Percentiles rank a stretch among this genome's conserved stretches.
Conservation (phyloP, 225 moss, liverwort and hornwort genomes). For the Rhytidiadelphus loreus region DNA sequence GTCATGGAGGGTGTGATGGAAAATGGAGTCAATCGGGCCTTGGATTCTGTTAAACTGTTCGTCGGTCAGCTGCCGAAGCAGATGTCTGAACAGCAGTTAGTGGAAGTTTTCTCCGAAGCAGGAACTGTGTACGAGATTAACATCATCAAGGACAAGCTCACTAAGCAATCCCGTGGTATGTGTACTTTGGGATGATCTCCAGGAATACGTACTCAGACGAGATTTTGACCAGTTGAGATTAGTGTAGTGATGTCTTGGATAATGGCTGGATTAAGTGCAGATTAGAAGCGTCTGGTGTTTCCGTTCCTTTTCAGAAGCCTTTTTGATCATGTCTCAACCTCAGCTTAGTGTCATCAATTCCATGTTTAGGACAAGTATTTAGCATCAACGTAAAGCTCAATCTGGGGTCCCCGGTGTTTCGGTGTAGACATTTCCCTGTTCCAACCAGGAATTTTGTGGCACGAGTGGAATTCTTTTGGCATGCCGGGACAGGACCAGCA, state of each 20-base stretch:
- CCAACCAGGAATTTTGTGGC: not conserved
- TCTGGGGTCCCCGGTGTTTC: not conserved
- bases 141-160: conserved; percentile 91
- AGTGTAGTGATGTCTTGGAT: not conserved
- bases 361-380: not conserved
- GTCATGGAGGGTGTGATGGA: conserved; percentile 42
- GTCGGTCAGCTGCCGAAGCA: conserved; percentile 91
- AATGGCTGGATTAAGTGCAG: not conserved
- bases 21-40: conserved; percentile 28
- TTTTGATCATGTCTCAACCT: not conserved
- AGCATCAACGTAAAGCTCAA: not conserved
- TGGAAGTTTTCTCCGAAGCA: conserved; percentile 68
- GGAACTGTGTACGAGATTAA: conserved; percentile 81
- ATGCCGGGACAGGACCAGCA: not conserved
- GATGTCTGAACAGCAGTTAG: conserved; percentile 78
- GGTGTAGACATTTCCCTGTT: not conserved
- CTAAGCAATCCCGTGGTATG: conserved; percentile 83
- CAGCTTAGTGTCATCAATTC: not conserved
- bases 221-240: not conserved
- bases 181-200: not conserved
- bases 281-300: not conserved
- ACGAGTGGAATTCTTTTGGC: not conserved
- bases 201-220: not conserved
- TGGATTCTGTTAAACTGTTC: conserved; percentile 74
- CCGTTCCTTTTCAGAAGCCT: not conserved